A percentile compares a stretch with the other conserved stretches of the same genome.
Conservation (phyloP, 2,329 filamentous ascomycete genomes). For the Karstenula rhodostoma region DNA sequence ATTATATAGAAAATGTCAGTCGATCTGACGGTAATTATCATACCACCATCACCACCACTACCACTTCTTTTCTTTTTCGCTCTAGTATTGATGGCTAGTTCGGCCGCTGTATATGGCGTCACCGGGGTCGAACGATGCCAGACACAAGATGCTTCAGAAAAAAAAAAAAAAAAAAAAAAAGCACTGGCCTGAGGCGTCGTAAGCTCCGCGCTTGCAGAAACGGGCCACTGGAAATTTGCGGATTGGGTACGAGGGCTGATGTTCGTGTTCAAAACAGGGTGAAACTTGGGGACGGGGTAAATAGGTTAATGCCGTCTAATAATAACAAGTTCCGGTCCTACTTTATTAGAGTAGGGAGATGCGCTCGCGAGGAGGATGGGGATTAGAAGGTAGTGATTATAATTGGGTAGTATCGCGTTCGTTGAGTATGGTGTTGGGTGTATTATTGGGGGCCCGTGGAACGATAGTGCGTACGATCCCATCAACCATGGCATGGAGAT, state of each 20-base stretch:
- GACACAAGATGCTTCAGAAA: constrained; percentile 3
- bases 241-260: background rate
- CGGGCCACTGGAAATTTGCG: too few species aligned
- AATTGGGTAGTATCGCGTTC: too few species aligned
- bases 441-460: too few species aligned
- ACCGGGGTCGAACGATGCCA: background rate
- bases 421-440: too few species aligned
- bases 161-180: background rate
- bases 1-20: constrained; percentile 14
- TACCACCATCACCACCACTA: background rate
- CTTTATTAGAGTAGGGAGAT: too few species aligned
- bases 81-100: background rate
- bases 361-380: too few species aligned
- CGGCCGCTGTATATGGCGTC: background rate
- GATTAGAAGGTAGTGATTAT: too few species aligned
- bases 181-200: constrained; percentile 8
- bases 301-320: background rate
- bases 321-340: too few species aligned
- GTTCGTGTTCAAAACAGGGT: background rate
- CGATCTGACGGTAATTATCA: constrained; percentile 14
- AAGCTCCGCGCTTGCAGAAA: constrained; percentile 4
- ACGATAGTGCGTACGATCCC: too few species aligned
- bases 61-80: background rate
- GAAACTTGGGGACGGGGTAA: background rate
- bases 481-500: too few species aligned